Evolutionary conservation across 2,329 filamentous ascomycete species (phyloP), one percentile per base, ranked within the genome.

Genomic region (Cryphonectria carpinicola): DNA sequence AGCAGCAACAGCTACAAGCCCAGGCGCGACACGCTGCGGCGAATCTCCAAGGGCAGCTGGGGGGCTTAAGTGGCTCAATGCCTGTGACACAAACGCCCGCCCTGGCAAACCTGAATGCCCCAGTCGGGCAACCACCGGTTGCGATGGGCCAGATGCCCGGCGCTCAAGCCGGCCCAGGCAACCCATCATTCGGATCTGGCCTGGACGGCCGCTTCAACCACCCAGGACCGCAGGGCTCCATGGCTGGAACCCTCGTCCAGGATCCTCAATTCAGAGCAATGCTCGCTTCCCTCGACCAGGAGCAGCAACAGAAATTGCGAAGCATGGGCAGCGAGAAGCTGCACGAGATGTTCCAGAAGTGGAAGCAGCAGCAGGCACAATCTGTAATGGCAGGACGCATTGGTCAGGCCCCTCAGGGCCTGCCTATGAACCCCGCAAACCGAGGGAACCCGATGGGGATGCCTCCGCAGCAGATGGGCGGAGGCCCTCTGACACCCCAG

Each of bases 101-200:
- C 1, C 87, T 90, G 85, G 85, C 84, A 71, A 88, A 86, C 1
- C 76, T 89, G 60, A 89, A 88, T 72, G 84, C 87, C 1, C 86
- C 88, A 3, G 81, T 87, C 74, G 80, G 80, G 3, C 82, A 84
- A 35, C 82, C 85, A 13, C 81, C 83, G 0, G 82, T 82, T 32
- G 81, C 80, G 54, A 82, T 84, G 78, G 82, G 80, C 43, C 80
- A 82, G 62, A 80, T 80, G 73, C 80, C 81, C 52, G 81, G 79
- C 25, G 83, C 83, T 61, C 82, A 81, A 61, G 80, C 83, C 70
- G 82, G 81, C 6, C 85, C 84, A 64, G 82, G 79, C 5, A 83
- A 81, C 65, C 79, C 82, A 3, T 83, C 82, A 3, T 88, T 89
- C 75, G 84, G 83, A 22, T 83, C 85, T 70, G 82, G 84, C 39